phyloP scores from a whole-genome alignment of 2,329 filamentous ascomycete genomes.

The Venturiaceae sp. region DNA sequence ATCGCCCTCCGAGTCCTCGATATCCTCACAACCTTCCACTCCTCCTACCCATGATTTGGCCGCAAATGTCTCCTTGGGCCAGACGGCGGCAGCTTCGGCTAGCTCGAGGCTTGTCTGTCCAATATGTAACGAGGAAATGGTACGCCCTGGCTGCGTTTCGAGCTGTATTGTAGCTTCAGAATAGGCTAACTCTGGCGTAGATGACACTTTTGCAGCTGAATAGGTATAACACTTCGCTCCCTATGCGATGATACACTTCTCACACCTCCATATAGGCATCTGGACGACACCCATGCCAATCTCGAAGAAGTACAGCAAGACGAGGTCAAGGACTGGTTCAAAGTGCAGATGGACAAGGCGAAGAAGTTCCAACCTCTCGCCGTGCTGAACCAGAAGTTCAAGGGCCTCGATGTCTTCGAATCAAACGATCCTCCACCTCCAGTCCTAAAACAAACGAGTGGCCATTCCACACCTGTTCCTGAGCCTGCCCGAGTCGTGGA shows the following conservation, averaged over 20 bases:
- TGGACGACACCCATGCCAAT: conserved; percentile 86
- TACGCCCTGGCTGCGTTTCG: conserved; percentile 25
- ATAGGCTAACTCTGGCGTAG: conserved; percentile 34
- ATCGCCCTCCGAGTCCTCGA: conserved; percentile 60
- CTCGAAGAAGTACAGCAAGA: conserved; percentile 82
- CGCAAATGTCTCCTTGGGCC: conserved; percentile 66
- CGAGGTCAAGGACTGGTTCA: conserved; percentile 95
- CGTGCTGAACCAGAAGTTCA: conserved; percentile 85
- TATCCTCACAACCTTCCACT: conserved; percentile 67
- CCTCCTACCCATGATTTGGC: conserved; percentile 63
- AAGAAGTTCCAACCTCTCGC: conserved; percentile 89
- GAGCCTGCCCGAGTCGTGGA: conserved; percentile 39
- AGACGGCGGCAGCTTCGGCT: conserved; percentile 44
- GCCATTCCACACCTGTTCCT: conserved; percentile 21
- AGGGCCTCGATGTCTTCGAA: conserved; percentile 87
- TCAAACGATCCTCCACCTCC: conserved; percentile 55
- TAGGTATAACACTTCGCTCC: conserved; percentile 15
- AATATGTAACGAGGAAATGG: conserved; percentile 99
- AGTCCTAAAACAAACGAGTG: conserved; percentile 19
- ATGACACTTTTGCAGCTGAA: conserved; percentile 90
- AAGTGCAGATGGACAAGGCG: conserved; percentile 85
- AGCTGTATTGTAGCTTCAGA: not conserved
- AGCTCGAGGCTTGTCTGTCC: conserved; percentile 74
- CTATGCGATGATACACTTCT: not conserved
- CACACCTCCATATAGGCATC: conserved; percentile 41